Evolutionary conservation across 2,329 filamentous ascomycete species (phyloP).

Genomic region (Aspergillus hiratsukae): DNA sequence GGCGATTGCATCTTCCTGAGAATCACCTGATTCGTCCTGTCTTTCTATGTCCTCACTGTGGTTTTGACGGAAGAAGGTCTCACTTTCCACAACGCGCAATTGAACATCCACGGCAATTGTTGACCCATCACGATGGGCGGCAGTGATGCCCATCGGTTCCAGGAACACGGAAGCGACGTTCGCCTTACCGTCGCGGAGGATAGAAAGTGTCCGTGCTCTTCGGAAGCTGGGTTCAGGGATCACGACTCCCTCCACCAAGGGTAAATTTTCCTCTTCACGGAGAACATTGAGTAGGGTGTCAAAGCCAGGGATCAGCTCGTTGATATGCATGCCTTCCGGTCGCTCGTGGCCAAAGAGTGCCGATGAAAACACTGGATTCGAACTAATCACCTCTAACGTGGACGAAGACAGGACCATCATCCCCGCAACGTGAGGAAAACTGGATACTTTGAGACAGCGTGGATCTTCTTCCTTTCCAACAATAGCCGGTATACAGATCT

Average conservation of each 20-base stretch:
- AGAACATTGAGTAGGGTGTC: constrained; percentile 76
- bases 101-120: constrained; percentile 94
- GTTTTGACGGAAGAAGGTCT: constrained; percentile 58
- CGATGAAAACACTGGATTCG: constrained; percentile 90
- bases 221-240: constrained; percentile 95
- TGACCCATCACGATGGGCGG: constrained; percentile 82
- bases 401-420: constrained; percentile 87
- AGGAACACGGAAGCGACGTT: constrained; percentile 77
- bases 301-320: constrained; percentile 78
- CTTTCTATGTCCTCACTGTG: constrained; percentile 64
- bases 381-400: constrained; percentile 76
- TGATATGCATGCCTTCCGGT: constrained; percentile 75
- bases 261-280: constrained; percentile 79
- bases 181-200: constrained; percentile 74
- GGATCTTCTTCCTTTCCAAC: constrained; percentile 68
- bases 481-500: constrained; percentile 77
- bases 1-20: constrained; percentile 41
- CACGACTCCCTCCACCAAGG: constrained; percentile 87
- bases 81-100: constrained; percentile 92
- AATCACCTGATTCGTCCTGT: constrained; percentile 50
- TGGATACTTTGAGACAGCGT: constrained; percentile 76
- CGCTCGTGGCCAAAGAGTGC: constrained; percentile 86
- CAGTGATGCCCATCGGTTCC: constrained; percentile 76
- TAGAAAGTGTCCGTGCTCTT: constrained; percentile 77
- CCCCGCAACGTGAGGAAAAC: constrained; percentile 94